A percentile compares a stretch with the other conserved stretches of the same genome.
Conservation (phyloP, 352 stramenopile species). For the Phytophthora syringae region DNA sequence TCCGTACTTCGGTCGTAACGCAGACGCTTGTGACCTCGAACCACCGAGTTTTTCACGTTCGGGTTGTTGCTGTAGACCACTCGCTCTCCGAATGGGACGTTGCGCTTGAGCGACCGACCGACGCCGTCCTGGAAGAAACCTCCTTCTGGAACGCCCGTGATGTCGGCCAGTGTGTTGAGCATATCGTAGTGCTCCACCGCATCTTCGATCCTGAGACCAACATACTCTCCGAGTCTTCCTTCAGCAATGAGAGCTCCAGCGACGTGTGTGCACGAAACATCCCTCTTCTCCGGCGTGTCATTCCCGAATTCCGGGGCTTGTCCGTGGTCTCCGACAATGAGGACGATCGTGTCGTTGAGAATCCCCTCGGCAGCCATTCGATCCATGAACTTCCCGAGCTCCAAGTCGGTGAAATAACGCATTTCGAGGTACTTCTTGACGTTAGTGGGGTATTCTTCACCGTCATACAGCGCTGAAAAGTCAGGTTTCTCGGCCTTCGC, state of each 20-base stretch:
- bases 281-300: slow-evolving; percentile 25
- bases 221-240: slow-evolving; percentile 29
- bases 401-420: slow-evolving; percentile 59
- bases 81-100: slow-evolving; percentile 8
- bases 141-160: slow-evolving; percentile 29
- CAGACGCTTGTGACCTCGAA: slow-evolving; percentile 43
- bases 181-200: slow-evolving; percentile 36
- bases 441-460: slow-evolving; percentile 25
- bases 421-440: slow-evolving; percentile 54
- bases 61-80: slow-evolving; percentile 64
- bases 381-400: slow-evolving; percentile 62
- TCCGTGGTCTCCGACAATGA: slow-evolving; percentile 61
- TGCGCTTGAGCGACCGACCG: slow-evolving; percentile 44
- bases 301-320: slow-evolving; percentile 48
- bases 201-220: slow-evolving; percentile 17
- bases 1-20: slow-evolving; percentile 44
- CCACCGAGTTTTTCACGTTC: slow-evolving; percentile 39
- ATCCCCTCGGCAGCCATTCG: slow-evolving; percentile 47
- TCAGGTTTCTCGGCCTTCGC: slow-evolving; percentile 39
- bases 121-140: slow-evolving; percentile 38
- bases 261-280: slow-evolving; percentile 39
- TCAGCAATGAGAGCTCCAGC: slow-evolving; percentile 43
- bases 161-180: slow-evolving; percentile 44
- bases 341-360: slow-evolving; percentile 61
- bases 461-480: slow-evolving; percentile 46